Conservation (phyloP, 148 eudicot genomes). For the Persicaria tinctoria region DNA sequence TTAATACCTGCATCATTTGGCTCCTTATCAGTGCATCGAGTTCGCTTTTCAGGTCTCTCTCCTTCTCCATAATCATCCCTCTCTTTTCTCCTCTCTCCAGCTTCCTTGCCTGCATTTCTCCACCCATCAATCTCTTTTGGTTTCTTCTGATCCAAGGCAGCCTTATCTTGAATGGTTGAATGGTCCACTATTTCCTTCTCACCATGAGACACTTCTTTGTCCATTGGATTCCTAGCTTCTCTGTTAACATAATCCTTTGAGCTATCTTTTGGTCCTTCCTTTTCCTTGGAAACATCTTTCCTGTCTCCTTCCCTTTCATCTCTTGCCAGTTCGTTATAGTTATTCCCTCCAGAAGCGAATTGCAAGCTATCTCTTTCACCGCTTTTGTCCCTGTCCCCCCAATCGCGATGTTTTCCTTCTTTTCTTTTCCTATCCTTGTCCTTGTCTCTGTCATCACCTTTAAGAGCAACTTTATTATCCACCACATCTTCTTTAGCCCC, state of each 20-base stretch:
- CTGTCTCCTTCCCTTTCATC: constrained; percentile 64
- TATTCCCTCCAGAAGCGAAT: constrained; percentile 42
- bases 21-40: constrained; percentile 58
- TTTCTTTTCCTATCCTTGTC: constrained; percentile 80
- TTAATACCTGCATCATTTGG: constrained; percentile 60
- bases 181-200: constrained; percentile 54
- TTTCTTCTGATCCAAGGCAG: constrained; percentile 53
- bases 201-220: constrained; percentile 44
- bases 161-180: constrained; percentile 40
- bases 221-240: constrained; percentile 49
- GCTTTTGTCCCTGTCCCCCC: constrained; percentile 69
- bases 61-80: constrained; percentile 71
- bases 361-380: constrained; percentile 55
- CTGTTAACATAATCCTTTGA: constrained; percentile 58
- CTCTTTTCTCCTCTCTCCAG: constrained; percentile 72
- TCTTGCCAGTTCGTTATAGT: constrained; percentile 39
- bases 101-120: constrained; percentile 60
- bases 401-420: constrained; percentile 77
- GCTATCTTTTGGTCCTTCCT: constrained; percentile 61
- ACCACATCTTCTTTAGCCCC: constrained; percentile 61
- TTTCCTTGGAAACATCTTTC: constrained; percentile 59
- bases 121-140: constrained; percentile 54
- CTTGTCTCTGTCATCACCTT: constrained; percentile 67
- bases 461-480: constrained; percentile 64
- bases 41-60: constrained; percentile 83